These are phyloP conservation scores for Debaryomycetaceae sp. DNA, from an alignment of 1,139 yeast genomes.

Conservation along the genomic window DNA sequence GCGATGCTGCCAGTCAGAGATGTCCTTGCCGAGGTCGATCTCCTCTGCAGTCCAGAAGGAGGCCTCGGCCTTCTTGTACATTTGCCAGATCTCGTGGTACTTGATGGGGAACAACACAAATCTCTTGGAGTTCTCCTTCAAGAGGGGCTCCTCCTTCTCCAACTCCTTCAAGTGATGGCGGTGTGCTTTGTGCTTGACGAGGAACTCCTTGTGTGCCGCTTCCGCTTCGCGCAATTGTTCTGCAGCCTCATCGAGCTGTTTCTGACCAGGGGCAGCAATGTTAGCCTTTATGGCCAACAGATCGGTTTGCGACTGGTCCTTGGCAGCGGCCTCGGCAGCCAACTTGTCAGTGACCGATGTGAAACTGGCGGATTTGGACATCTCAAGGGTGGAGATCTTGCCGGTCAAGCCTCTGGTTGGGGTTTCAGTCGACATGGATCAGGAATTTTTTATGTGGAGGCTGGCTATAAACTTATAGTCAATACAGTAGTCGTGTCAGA, in stretches of 20 bases:
- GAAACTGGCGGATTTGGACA: constrained; percentile 26
- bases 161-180: constrained; percentile 67
- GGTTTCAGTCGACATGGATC: constrained; percentile 41
- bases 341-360: constrained; percentile 40
- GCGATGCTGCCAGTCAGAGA: constrained; percentile 81
- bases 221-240: constrained; percentile 14
- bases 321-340: constrained; percentile 43
- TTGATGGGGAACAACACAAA: constrained; percentile 96
- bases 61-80: constrained; percentile 98
- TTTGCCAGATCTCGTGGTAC: constrained; percentile 98
- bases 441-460: neutral
- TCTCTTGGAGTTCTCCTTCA: constrained; percentile 81
- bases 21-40: constrained; percentile 90
- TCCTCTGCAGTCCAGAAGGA: constrained; percentile 99
- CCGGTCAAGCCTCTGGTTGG: constrained; percentile 50
- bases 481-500: too few species aligned
- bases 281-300: constrained; percentile 13
- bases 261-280: constrained; percentile 11
- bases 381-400: constrained; percentile 39
- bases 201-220: constrained; percentile 47
- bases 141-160: constrained; percentile 87
- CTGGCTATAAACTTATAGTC: too few species aligned
- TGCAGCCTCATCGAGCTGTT: constrained; percentile 11
- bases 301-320: constrained; percentile 31
- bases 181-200: constrained; percentile 58